Base-by-base conservation (phyloP, 495 filamentous ascomycete species). In the Ascodesmis nigricans region DNA sequence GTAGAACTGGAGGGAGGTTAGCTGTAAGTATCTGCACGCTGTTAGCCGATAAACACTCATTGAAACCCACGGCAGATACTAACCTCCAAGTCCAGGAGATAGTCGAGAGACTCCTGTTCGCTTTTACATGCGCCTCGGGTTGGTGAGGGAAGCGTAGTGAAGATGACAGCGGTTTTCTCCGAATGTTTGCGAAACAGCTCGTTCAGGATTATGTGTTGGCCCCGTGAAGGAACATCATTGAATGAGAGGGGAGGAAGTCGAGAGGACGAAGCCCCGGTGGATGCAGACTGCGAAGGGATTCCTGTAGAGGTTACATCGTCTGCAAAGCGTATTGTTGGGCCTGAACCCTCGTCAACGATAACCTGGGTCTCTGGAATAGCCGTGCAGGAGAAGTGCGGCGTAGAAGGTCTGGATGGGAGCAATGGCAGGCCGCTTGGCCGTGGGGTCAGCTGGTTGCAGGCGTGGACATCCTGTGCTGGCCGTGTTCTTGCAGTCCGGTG, bases 161-260 rank as follows among this genome's bases (percentile, higher is more conserved):
- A 75, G n/a, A 82, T 53, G 1, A 91, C 75, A 0, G 78, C 77
- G 5, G 81, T 84, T 4, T 82, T 65, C 5, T 46, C 47, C 30
- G 73, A 78, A 24, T 82, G 57, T 37, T 65, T 62, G 4, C 60
- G 58, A 60, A 90, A 82, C 34, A 87, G 58, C 50, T 90, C 78
- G 48, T 91, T 90, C 16, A 90, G 47, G 31, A 87, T 87, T 19
- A 84, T 56, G 55, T 90, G 78, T 49, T 81, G 80, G 1, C 76
- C 78, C 9, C 75, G 68, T 40, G 71, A 78, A 0, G 80, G 77
- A 0, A 90, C 61, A 48, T 87, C 77, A 45, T 87, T 87, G 60
- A 90, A 87, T 13, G 45, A 49, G 9, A 50, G 26, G 7, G 34
- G 42, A 3, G 40, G 48, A 21, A 37, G 27, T 26, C 36, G 29